Percentiles rank a stretch among this genome's conserved stretches.
phyloP scores from a whole-genome alignment of 2,329 filamentous ascomycete species.

The Chaetomium sp. region DNA sequence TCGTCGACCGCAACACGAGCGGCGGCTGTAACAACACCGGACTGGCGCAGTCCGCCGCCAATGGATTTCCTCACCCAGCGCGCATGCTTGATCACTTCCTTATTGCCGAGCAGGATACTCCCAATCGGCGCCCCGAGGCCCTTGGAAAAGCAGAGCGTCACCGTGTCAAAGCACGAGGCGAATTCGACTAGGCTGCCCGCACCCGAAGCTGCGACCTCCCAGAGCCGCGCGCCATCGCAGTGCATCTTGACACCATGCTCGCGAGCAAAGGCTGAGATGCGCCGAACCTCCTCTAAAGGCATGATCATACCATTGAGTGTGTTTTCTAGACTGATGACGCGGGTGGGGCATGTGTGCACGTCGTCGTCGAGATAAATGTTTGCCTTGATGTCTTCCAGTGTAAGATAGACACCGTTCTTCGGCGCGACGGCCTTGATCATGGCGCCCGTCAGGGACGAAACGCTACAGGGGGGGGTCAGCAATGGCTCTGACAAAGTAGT shows the following conservation, averaged over 20 bases:
- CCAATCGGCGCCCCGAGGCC: conserved; percentile 56
- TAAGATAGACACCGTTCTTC: conserved; percentile 71
- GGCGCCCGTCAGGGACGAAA: conserved; percentile 71
- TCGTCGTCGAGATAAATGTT: conserved; percentile 67
- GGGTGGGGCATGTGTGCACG: conserved; percentile 77
- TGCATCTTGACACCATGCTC: conserved; percentile 50
- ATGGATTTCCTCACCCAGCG: conserved; percentile 80
- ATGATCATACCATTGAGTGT: conserved; percentile 79
- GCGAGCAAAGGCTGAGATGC: conserved; percentile 71
- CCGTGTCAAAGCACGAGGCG: conserved; percentile 52
- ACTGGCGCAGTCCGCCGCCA: conserved; percentile 76
- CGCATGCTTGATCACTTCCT: conserved; percentile 63
- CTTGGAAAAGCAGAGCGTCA: conserved; percentile 62
- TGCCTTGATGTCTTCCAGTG: conserved; percentile 72
- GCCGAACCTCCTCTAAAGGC: conserved; percentile 69
- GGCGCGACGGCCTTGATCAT: conserved; percentile 68
- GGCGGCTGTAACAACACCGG: conserved; percentile 74
- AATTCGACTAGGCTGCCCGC: conserved; percentile 47
- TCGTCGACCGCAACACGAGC: conserved; percentile 78
- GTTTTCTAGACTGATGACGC: conserved; percentile 82
- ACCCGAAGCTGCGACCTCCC: conserved; percentile 52
- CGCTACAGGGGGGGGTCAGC: conserved; percentile 48
- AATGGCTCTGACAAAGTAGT: background rate
- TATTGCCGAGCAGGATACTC: conserved; percentile 49
- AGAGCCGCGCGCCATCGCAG: conserved; percentile 55